Evolutionary conservation across 306 rosid genomes (phyloP), one percentile per base, ranked within the genome.

Genomic region (Citrullus amarus): DNA sequence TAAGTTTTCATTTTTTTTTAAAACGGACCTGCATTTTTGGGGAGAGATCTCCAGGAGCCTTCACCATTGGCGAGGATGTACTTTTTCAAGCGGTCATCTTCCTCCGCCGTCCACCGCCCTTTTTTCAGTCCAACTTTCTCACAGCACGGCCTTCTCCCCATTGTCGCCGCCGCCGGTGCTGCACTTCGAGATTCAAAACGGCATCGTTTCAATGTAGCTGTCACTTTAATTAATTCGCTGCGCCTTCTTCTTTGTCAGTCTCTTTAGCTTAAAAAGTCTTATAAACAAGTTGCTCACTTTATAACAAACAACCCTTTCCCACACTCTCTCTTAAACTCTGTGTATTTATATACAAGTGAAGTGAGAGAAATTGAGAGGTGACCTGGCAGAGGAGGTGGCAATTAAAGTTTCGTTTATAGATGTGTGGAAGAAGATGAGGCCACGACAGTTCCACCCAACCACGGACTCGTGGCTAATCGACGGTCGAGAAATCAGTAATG

Each of bases 121-220:
- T 76, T 91, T 83, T 90, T 91, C 78, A 93, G 62, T 34, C 98
- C 98, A 34, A 91, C 89, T 79, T 91, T 93, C 80, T 88, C 91
- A 84, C 98, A 93, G 73, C 97, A 93, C 38, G 98, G 97, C 53
- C 96, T 81, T 63, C 98, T 91, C 75, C 92, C 98, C 98, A 93
- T 91, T 38, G 43, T 7, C 17, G 56, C 9, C 12, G 12, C 59
- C 11, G 56, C 6, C 18, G 36, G 1, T 41, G 20, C 16, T 14
- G 2, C 28, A 50, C 13, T 6, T 53, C 2, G 4, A 28, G 48
- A 67, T 14, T 53, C 34, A n/a, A 54, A 38, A 79, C 57, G 65
- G 0, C 30, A 34, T 51, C 58, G 61, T 18, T 59, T 78, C 32
- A 63, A 9, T 36, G 50, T 44, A 5, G 69, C 9, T 1, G 44